A percentile compares a stretch with the other conserved stretches of the same genome.
Conservation (phyloP, 345 rosid genomes). For the Salix koriyanagi region DNA sequence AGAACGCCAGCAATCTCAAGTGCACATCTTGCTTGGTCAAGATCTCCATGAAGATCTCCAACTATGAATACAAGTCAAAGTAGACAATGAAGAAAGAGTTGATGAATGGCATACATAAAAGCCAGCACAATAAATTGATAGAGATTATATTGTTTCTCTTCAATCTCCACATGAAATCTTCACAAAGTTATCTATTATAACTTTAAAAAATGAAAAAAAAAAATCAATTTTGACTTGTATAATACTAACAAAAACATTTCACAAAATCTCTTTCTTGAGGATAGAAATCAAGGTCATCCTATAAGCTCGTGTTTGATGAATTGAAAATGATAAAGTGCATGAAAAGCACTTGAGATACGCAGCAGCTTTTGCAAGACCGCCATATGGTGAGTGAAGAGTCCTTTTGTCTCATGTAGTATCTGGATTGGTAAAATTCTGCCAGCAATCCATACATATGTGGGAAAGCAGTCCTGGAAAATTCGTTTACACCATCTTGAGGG, state of each 20-base stretch:
- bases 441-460: neutral
- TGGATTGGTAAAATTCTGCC: no score
- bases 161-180: neutral
- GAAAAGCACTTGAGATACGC: no score
- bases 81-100: neutral
- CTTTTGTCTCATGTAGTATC: neutral
- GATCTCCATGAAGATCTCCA: constrained; percentile 91
- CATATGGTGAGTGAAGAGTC: no score
- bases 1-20: constrained; percentile 79
- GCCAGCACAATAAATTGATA: neutral
- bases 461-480: no score
- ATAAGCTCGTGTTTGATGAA: no score
- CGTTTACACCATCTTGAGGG: no score
- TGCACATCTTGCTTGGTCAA: constrained; percentile 69
- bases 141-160: neutral
- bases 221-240: neutral
- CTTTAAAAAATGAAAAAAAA: neutral
- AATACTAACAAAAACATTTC: neutral
- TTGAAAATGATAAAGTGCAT: no score
- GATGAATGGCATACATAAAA: neutral
- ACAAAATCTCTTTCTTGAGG: no score
- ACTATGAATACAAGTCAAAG: constrained; percentile 33
- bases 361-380: no score
- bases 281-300: no score
- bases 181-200: neutral